Evolutionary conservation across 129 eudicot genomes (phyloP), one percentile per base, ranked within the genome.

Genomic region (Escallonia herrerae): DNA sequence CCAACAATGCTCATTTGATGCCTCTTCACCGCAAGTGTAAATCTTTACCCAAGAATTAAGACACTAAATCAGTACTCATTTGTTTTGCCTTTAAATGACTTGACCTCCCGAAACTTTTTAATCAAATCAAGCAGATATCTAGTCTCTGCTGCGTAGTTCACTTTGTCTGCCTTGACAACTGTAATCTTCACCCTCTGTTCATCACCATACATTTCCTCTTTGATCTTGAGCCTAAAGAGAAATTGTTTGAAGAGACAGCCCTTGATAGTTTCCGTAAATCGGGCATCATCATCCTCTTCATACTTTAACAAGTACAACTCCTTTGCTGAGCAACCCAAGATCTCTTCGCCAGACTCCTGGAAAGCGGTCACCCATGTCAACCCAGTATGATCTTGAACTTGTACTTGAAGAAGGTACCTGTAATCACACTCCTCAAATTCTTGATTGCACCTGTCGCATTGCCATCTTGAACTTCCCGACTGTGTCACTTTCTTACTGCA

Each of bases 371-470:
- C 86, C 96, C 96, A 88, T 52, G 87, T 86, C 72, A 86, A 61
- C 54, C 98, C 98, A 15, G 87, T 79, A 65, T 93, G 95, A 78
- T 93, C 98, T 61, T 89, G 96, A 66, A 93, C 61, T 65, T 88
- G 98, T 65, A 78, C 81, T 70, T 93, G 98, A 63, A 93, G 95
- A 65, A 93, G 80, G 74, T 93, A 93, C 46, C 95, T 71, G 51
- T 88, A 93, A 80, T 88, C 98, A 62, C 98, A 93, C 70, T 88
- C 96, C 67, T 89, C 96, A 56, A 89, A 83, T 68, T 93, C 98
- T 62, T 85, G 90, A 76, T 83, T 83, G 63, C 98, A 93, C 40
- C 96, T 71, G 56, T 93, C 96, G 51, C 96, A 93, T 62, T 79
- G 85, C 98, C 98, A 93, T 59, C 76, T 81, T 4, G 87, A 79